phyloP scores from a whole-genome alignment of 2,329 filamentous ascomycete species.

The Epichloe uncinata region DNA sequence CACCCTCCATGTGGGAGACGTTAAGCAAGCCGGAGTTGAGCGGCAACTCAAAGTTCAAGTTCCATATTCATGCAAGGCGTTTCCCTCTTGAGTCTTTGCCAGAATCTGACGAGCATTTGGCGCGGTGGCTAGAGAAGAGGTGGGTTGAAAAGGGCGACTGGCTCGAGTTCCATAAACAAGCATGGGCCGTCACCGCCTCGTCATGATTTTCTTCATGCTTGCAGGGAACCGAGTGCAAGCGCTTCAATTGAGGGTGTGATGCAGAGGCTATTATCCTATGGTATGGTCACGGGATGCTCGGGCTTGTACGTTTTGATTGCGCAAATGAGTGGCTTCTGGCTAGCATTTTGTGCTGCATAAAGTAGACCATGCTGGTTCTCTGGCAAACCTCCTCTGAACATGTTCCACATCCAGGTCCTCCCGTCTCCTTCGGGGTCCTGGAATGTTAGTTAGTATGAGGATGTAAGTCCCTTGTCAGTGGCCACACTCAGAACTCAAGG shows the following conservation, averaged over 20 bases:
- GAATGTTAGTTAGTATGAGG: too few relatives aligned
- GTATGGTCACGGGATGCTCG: background rate
- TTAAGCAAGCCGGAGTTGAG: slow-evolving; percentile 29
- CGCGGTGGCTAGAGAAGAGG: slow-evolving; percentile 37
- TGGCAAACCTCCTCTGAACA: too few relatives aligned
- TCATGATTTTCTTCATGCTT: background rate
- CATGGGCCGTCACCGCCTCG: slow-evolving; percentile 6
- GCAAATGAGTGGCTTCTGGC: background rate
- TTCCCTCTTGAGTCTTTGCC: slow-evolving; percentile 36
- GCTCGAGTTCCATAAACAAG: slow-evolving; percentile 24
- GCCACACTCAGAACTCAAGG: too few relatives aligned
- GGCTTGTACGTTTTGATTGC: background rate
- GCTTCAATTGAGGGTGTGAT: background rate
- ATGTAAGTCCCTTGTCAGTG: too few relatives aligned
- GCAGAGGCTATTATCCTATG: background rate
- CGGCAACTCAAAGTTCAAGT: slow-evolving; percentile 25
- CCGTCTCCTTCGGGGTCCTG: too few relatives aligned
- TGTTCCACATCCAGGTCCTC: too few relatives aligned
- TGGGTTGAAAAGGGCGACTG: slow-evolving; percentile 41
- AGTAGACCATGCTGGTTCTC: too few relatives aligned
- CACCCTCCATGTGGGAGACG: slow-evolving; percentile 40
- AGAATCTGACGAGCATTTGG: slow-evolving; percentile 31
- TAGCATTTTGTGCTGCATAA: background rate
- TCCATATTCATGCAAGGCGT: slow-evolving; percentile 36
- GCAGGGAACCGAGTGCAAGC: background rate